These are phyloP conservation scores for Microdochium bolleyi DNA, from an alignment of 2,329 filamentous ascomycete species.

Conservation along the genomic window DNA sequence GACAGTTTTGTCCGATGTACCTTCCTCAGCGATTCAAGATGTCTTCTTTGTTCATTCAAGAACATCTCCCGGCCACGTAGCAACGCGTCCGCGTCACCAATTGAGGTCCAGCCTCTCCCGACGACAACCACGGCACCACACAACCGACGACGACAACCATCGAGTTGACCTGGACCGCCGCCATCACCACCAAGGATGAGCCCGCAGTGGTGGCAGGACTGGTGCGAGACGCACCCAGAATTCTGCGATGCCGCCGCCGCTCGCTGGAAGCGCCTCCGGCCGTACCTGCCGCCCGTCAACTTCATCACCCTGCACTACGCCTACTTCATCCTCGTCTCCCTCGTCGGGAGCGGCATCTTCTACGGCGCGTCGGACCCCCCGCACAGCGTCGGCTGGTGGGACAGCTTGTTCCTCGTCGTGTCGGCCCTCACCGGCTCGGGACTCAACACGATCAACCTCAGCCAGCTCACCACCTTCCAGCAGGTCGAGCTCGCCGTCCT, in stretches of 20 bases:
- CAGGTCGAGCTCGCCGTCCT: slow-evolving; percentile 58
- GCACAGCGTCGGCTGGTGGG: slow-evolving; percentile 48
- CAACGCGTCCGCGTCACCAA: too few species aligned
- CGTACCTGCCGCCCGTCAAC: slow-evolving; percentile 38
- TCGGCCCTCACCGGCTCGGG: slow-evolving; percentile 62
- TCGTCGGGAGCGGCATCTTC: slow-evolving; percentile 52
- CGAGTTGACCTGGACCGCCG: neutral
- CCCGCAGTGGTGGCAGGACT: slow-evolving; percentile 10
- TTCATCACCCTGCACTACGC: slow-evolving; percentile 59
- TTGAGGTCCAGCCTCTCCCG: too few species aligned
- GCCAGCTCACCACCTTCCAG: slow-evolving; percentile 57
- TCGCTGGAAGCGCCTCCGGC: slow-evolving; percentile 4
- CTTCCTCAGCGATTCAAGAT: too few species aligned
- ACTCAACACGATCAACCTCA: slow-evolving; percentile 60
- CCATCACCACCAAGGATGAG: slow-evolving; percentile 3
- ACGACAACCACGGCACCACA: neutral
- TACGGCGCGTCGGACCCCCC: slow-evolving; percentile 46
- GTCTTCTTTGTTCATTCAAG: too few species aligned
- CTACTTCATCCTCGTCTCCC: slow-evolving; percentile 52
- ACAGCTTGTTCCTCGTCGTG: slow-evolving; percentile 58
- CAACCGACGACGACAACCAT: neutral
- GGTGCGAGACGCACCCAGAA: slow-evolving; percentile 7
- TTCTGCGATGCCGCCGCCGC: slow-evolving; percentile 5
- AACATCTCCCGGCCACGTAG: too few species aligned
- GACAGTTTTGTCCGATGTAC: too few species aligned